Evolutionary conservation across 1,284 basidiomycete genomes (phyloP).

Genomic region (Ceratobasidium sp.): DNA sequence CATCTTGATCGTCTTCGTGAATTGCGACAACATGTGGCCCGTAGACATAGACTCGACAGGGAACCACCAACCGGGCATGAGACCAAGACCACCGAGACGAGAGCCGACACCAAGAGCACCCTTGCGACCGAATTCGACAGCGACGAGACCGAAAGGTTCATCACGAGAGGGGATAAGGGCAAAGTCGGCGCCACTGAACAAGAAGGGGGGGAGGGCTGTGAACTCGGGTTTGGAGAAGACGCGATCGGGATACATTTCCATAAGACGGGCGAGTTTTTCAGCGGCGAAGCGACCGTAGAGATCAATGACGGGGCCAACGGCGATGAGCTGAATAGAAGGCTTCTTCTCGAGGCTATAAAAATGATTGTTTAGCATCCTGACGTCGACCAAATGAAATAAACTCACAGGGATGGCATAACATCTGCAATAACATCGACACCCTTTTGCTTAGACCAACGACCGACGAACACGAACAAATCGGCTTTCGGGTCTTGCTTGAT

Average conservation of each 20-base stretch:
- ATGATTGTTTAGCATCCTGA: constrained; percentile 40
- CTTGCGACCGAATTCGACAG: constrained; percentile 93
- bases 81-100: constrained; percentile 89
- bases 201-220: constrained; percentile 88
- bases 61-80: constrained; percentile 99
- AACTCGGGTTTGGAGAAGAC: constrained; percentile 94
- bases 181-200: constrained; percentile 93
- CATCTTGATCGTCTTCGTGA: constrained; percentile 92
- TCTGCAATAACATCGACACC: constrained; percentile 94
- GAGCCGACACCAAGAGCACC: constrained; percentile 93
- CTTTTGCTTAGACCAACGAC: constrained; percentile 96
- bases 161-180: constrained; percentile 93
- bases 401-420: constrained; percentile 85
- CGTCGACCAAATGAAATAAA: constrained; percentile 43
- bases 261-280: constrained; percentile 87
- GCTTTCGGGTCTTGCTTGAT: constrained; percentile 88
- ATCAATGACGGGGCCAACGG: constrained; percentile 92
- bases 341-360: constrained; percentile 77
- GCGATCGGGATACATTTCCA: constrained; percentile 93
- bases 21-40: constrained; percentile 91
- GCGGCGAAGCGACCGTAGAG: constrained; percentile 92
- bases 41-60: constrained; percentile 91
- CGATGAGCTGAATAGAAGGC: constrained; percentile 83
- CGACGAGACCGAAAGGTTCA: constrained; percentile 92
- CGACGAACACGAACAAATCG: constrained; percentile 92